These are phyloP conservation scores for Xylaria sp. DNA, from an alignment of 2,329 filamentous ascomycete genomes.

Conservation along the genomic window DNA sequence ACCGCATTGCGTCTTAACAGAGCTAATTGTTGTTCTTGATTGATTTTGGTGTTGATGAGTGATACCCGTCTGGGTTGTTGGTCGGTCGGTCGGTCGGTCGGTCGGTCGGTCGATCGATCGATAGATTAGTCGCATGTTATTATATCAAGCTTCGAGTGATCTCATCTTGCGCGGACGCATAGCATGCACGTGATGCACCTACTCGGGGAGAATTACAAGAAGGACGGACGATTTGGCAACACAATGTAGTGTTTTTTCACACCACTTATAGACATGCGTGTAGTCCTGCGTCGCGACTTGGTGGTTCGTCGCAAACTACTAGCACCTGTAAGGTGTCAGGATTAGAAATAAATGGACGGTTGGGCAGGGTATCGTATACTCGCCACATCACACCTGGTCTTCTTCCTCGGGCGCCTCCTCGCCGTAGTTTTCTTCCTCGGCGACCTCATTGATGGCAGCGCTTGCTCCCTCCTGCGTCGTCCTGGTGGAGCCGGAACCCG, in stretches of 20 bases:
- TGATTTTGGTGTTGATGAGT: slow-evolving; percentile 36
- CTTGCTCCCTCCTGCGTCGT: not conserved
- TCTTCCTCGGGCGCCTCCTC: slow-evolving; percentile 81
- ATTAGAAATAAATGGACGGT: not conserved
- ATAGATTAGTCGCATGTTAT: not conserved
- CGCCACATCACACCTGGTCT: slow-evolving; percentile 33
- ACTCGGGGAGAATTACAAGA: not conserved
- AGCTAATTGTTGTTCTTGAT: slow-evolving; percentile 26
- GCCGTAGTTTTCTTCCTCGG: slow-evolving; percentile 83
- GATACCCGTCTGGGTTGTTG: slow-evolving; percentile 39
- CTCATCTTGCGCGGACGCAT: not conserved
- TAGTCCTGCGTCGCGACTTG: not conserved
- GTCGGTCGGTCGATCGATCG: not conserved
- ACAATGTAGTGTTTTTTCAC: not conserved
- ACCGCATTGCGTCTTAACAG: not conserved
- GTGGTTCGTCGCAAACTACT: not conserved
- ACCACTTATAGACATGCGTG: no score
- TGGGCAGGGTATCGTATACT: not conserved
- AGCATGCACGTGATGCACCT: not conserved
- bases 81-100: not conserved
- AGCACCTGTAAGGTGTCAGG: no score
- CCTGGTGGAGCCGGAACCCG: not conserved
- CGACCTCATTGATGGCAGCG: slow-evolving; percentile 59
- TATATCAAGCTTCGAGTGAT: not conserved
- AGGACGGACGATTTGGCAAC: not conserved